These are phyloP conservation scores for Colletotrichum noveboracense DNA, from an alignment of 2,329 filamentous ascomycete genomes.

Conservation along the genomic window DNA sequence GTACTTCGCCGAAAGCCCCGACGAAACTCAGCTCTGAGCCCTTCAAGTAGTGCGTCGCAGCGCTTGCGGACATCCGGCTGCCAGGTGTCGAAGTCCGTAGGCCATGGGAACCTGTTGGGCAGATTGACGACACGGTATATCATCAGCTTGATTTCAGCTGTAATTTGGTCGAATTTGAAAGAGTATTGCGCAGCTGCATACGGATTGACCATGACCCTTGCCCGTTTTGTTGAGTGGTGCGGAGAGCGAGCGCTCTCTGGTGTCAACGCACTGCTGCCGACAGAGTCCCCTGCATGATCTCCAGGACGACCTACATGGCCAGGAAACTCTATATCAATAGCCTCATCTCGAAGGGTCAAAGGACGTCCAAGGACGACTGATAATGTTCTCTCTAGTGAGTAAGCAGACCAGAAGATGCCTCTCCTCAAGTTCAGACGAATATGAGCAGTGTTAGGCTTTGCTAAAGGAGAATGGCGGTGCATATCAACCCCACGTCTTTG, in stretches of 20 bases:
- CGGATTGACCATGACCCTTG: neutral
- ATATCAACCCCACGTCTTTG: slow-evolving; percentile 38
- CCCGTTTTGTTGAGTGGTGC: neutral
- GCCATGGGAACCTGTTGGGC: slow-evolving; percentile 28
- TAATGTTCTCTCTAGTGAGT: slow-evolving; percentile 54
- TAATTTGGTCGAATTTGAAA: neutral
- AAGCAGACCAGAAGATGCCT: slow-evolving; percentile 59
- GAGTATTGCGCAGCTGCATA: neutral
- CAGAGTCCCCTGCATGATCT: neutral
- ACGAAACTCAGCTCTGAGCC: neutral
- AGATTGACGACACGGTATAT: slow-evolving; percentile 23
- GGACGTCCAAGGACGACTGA: slow-evolving; percentile 61
- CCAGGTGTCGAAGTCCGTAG: slow-evolving; percentile 25
- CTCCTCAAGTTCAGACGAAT: slow-evolving; percentile 57
- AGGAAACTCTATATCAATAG: slow-evolving; percentile 46
- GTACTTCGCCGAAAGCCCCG: neutral
- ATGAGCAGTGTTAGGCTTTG: slow-evolving; percentile 30
- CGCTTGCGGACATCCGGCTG: slow-evolving; percentile 22
- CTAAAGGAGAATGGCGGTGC: neutral
- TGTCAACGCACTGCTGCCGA: neutral
- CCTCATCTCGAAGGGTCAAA: slow-evolving; percentile 58
- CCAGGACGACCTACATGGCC: neutral
- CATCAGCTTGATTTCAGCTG: neutral
- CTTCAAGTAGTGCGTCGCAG: slow-evolving; percentile 18
- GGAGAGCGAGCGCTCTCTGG: neutral